A percentile compares a stretch with the other conserved stretches of the same genome.
Evolutionary conservation across 768 basidiomycete species (phyloP).

Genomic region (Exsudoporus frostii): DNA sequence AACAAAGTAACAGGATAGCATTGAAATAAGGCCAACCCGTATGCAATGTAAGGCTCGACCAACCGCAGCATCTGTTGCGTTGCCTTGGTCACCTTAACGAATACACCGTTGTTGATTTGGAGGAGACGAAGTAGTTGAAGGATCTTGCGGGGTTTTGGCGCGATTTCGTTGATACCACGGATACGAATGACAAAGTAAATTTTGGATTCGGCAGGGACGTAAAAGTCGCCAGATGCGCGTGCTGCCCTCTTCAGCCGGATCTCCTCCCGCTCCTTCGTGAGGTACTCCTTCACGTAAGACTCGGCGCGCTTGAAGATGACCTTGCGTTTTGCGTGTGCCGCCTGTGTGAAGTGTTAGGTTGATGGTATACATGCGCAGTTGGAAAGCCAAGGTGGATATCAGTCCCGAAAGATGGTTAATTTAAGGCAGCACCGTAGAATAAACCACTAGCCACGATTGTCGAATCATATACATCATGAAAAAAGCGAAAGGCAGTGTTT

Average conservation of each 20-base stretch:
- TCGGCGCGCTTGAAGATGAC: conserved; percentile 99
- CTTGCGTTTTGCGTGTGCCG: conserved; percentile 86
- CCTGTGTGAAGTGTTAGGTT: conserved; percentile 44
- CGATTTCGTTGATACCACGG: conserved; percentile 99
- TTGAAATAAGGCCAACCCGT: conserved; percentile 60
- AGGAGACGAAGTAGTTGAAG: conserved; percentile 96
- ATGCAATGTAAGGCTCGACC: conserved; percentile 95
- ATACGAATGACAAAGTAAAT: conserved; percentile 98
- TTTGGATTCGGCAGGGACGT: conserved; percentile 95
- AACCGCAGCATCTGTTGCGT: conserved; percentile 98
- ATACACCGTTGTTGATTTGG: conserved; percentile 99
- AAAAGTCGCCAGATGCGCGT: conserved; percentile 90
- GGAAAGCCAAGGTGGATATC: conserved; percentile 27
- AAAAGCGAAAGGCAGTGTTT: conserved; percentile 17
- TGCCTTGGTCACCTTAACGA: conserved; percentile 94
- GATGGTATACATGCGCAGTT: conserved; percentile 3
- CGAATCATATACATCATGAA: conserved; percentile 82
- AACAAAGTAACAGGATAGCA: neutral
- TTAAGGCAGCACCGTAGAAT: conserved; percentile 70
- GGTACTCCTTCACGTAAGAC: conserved; percentile 96
- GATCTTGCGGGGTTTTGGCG: conserved; percentile 99
- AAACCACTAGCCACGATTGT: conserved; percentile 67
- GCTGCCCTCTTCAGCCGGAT: conserved; percentile 93
- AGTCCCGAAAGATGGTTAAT: conserved; percentile 87
- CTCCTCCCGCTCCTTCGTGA: conserved; percentile 91